phyloP scores from a whole-genome alignment of 768 basidiomycete genomes.

The Boletus subparvulus region DNA sequence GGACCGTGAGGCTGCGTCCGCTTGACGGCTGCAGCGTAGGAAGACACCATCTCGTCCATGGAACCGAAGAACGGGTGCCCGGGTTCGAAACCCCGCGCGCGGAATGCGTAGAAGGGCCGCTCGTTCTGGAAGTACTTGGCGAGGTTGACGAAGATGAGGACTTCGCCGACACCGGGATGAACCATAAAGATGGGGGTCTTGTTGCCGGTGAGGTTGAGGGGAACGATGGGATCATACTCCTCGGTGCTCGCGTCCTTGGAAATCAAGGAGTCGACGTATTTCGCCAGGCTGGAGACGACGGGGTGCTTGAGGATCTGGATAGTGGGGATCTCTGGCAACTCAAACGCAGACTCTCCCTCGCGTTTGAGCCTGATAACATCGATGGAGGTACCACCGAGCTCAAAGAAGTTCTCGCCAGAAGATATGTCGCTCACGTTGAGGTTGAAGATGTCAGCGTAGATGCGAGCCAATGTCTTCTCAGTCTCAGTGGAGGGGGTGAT shows the following conservation, averaged over 20 bases:
- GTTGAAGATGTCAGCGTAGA: too few relatives aligned
- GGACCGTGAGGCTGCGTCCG: too few relatives aligned
- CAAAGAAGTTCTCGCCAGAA: slow-evolving; percentile 38
- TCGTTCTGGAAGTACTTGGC: slow-evolving; percentile 37
- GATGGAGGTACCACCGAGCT: slow-evolving; percentile 43
- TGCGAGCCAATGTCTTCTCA: too few relatives aligned
- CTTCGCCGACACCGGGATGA: slow-evolving; percentile 44
- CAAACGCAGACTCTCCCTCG: slow-evolving; percentile 28
- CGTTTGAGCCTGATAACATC: slow-evolving; percentile 35
- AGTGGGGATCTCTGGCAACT: slow-evolving; percentile 35
- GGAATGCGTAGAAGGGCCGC: slow-evolving; percentile 44
- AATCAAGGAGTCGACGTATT: slow-evolving; percentile 31
- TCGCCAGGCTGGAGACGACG: slow-evolving; percentile 29
- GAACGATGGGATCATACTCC: slow-evolving; percentile 29
- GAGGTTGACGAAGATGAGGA: slow-evolving; percentile 17
- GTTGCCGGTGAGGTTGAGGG: slow-evolving; percentile 36
- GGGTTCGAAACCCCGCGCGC: slow-evolving; percentile 28
- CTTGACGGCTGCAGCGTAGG: too few relatives aligned
- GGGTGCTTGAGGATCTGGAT: slow-evolving; percentile 41
- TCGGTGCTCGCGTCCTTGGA: slow-evolving; percentile 15
- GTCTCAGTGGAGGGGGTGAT: too few relatives aligned
- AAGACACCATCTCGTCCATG: too few relatives aligned
- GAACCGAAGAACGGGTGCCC: too few relatives aligned
- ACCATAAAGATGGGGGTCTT: slow-evolving; percentile 46
- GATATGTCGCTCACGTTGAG: slow-evolving; percentile 23